A percentile compares a stretch with the other conserved stretches of the same genome.
phyloP scores from a whole-genome alignment of 2,329 filamentous ascomycete species.

The Fusarium duplospermum region DNA sequence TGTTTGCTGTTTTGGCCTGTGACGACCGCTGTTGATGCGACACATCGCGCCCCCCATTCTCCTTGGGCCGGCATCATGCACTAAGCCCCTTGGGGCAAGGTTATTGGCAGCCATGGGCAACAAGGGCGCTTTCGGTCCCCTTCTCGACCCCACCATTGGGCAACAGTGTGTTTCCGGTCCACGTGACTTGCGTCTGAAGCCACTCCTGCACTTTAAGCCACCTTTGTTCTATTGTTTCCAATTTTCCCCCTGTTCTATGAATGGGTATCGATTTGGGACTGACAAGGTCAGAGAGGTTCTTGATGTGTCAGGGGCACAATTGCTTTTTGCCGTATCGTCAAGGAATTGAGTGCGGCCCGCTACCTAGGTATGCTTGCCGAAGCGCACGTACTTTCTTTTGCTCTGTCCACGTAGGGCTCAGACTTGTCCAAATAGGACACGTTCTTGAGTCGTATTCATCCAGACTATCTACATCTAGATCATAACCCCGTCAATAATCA shows the following conservation, averaged over 20 bases:
- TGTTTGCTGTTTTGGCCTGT: constrained; percentile 44
- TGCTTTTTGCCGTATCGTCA: neutral
- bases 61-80: constrained; percentile 36
- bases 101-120: constrained; percentile 49
- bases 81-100: constrained; percentile 40
- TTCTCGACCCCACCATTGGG: constrained; percentile 39
- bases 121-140: constrained; percentile 35
- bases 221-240: neutral
- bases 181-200: constrained; percentile 31
- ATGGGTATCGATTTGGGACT: neutral
- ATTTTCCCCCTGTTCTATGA: constrained; percentile 23
- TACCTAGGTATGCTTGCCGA: neutral
- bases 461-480: neutral
- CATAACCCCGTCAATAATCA: neutral
- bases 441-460: neutral
- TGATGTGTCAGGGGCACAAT: neutral
- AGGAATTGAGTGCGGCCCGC: neutral
- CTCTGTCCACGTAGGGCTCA: neutral
- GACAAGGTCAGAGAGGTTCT: neutral
- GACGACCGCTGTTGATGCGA: constrained; percentile 46
- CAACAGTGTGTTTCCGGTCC: constrained; percentile 31
- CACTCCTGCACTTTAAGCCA: constrained; percentile 2
- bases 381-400: neutral
- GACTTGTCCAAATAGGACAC: neutral
- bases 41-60: constrained; percentile 45